Evolutionary conservation across 2,329 filamentous ascomycete species (phyloP).

Genomic region (Neopestalotiopsis rosae): DNA sequence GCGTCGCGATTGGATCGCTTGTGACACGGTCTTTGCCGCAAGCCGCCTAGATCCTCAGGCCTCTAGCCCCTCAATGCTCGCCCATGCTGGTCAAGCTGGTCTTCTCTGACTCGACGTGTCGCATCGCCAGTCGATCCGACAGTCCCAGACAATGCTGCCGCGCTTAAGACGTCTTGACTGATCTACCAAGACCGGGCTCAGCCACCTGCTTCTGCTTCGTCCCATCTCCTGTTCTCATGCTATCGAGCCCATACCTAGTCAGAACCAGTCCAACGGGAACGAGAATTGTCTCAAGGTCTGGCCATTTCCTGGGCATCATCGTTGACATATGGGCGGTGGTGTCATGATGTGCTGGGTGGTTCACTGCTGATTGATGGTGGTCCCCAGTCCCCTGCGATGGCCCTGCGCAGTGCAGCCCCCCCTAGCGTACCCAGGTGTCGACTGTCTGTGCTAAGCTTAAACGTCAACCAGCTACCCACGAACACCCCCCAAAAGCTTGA

Average conservation of each 20-base stretch:
- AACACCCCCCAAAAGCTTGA: constrained; percentile 12
- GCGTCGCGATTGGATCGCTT: constrained; percentile 2
- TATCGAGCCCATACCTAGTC: not conserved
- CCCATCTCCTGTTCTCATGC: constrained; percentile 2
- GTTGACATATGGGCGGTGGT: not conserved
- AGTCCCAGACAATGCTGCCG: constrained; percentile 24
- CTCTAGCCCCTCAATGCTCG: constrained; percentile 6
- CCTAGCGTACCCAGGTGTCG: too few relatives aligned
- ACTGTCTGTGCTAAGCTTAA: constrained; percentile 16
- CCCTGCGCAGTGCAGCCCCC: not conserved
- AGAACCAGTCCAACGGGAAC: not conserved
- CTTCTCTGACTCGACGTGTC: constrained; percentile 40
- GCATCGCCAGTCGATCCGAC: constrained; percentile 47
- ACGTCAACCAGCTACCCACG: not conserved
- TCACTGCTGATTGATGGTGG: too few relatives aligned
- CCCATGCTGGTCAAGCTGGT: constrained; percentile 21
- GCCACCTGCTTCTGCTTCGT: not conserved
- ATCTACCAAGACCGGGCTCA: constrained; percentile 1
- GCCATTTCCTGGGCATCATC: not conserved
- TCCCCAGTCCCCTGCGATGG: not conserved
- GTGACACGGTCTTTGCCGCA: not conserved
- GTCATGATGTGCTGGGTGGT: not conserved
- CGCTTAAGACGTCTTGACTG: not conserved
- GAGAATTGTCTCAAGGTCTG: constrained; percentile 3
- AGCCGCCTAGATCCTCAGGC: constrained; percentile 27